Conservation (phyloP, 805 yeast genomes). For the Kodamaea fukazawae region DNA sequence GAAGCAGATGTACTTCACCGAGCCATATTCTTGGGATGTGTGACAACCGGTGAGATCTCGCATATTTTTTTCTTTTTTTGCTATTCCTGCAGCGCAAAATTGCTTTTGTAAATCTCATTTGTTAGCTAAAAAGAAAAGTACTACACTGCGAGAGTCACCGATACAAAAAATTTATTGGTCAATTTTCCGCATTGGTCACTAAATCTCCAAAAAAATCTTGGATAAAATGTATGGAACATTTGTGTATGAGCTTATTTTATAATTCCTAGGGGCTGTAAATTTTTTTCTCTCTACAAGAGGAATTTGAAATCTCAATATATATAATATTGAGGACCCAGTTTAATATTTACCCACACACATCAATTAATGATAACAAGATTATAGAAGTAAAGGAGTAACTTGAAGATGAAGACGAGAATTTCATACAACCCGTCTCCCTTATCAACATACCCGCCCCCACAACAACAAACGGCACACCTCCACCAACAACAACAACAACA, state of each 20-base stretch:
- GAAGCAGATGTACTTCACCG: too few species aligned
- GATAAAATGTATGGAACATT: conserved; percentile 7
- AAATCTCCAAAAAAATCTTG: conserved; percentile 1
- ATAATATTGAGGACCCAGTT: too few species aligned
- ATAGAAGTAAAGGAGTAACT: conserved; percentile 6
- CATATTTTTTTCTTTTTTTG: too few species aligned
- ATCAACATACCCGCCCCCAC: conserved; percentile 11
- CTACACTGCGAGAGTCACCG: too few species aligned
- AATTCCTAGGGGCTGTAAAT: conserved; percentile 3
- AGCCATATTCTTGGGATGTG: too few species aligned
- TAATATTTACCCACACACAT: too few species aligned
- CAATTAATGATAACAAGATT: too few species aligned
- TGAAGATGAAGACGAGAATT: conserved; percentile 12
- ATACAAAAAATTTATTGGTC: not conserved
- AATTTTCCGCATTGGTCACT: not conserved
- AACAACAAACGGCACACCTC: conserved; percentile 1
- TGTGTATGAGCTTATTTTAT: not conserved
- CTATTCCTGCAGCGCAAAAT: too few species aligned
- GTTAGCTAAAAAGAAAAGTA: too few species aligned
- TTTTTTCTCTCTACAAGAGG: not conserved
- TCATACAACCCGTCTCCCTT: conserved; percentile 26
- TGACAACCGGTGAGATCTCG: too few species aligned
- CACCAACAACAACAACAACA: not conserved
- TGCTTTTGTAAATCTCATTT: too few species aligned
- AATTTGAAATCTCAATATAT: too few species aligned